Conservation (phyloP, 179 eudicot species). For the Sideroxylon spinosum region DNA sequence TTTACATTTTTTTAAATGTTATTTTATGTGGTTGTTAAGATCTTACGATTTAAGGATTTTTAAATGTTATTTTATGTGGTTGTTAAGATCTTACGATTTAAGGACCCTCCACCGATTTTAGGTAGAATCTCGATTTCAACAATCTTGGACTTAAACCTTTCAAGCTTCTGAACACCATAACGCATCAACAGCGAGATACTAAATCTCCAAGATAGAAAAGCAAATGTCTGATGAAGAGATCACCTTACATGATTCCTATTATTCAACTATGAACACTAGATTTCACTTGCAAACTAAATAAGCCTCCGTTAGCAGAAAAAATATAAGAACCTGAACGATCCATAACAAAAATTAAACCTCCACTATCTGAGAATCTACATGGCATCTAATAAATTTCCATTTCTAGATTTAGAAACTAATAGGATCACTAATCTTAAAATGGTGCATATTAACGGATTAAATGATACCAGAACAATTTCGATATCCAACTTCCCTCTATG, state of each 20-base stretch:
- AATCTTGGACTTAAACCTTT: too few species aligned
- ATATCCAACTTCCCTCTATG: not conserved
- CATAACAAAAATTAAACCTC: not conserved
- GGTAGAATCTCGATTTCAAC: too few species aligned
- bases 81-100: too few species aligned
- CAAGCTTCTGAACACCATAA: not conserved
- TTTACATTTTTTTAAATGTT: too few species aligned
- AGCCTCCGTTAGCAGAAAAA: not conserved
- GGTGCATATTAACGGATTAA: not conserved
- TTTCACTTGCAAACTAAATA: not conserved
- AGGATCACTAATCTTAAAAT: not conserved
- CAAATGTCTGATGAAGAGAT: not conserved
- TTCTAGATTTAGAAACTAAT: not conserved
- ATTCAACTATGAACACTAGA: conserved; percentile 1
- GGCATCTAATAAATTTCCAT: not conserved
- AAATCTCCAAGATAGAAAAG: too few species aligned
- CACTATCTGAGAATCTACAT: conserved; percentile 3
- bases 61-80: too few species aligned
- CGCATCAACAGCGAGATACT: not conserved
- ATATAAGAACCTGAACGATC: not conserved
- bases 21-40: too few species aligned
- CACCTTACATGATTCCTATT: not conserved
- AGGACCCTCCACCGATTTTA: too few species aligned
- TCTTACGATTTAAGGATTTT: too few species aligned
- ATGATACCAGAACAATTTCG: not conserved